phyloP scores from a whole-genome alignment of 169 alveolate genomes.

The Blepharisma undulans region DNA sequence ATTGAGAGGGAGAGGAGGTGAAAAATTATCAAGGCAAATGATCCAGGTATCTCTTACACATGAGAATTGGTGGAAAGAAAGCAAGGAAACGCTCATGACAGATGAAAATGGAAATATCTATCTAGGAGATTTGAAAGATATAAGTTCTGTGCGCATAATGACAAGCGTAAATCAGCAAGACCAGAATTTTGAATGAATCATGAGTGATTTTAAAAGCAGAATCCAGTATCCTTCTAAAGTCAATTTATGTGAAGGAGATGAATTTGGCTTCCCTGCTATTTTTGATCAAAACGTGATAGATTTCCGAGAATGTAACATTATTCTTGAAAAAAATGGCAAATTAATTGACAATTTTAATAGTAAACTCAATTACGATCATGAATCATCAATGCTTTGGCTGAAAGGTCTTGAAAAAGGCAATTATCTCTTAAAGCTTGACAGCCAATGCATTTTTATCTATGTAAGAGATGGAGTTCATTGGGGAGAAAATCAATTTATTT shows the following conservation, averaged over 20 bases:
- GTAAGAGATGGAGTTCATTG: neutral
- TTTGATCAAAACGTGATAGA: neutral
- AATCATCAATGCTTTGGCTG: neutral
- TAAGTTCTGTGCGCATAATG: neutral
- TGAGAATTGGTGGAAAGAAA: neutral
- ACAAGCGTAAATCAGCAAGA: neutral
- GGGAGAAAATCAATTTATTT: neutral
- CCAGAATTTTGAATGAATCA: neutral
- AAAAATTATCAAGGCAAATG: neutral
- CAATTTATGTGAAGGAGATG: conserved; percentile 48
- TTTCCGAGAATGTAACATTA: neutral
- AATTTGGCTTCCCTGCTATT: conserved; percentile 44
- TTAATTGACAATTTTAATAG: neutral
- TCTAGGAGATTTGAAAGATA: conserved; percentile 47
- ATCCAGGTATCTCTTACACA: neutral
- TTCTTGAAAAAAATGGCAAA: neutral
- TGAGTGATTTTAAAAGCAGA: conserved; percentile 25
- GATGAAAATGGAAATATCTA: conserved; percentile 54
- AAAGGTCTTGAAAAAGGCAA: neutral
- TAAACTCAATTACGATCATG: neutral
- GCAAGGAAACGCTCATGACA: conserved; percentile 22
- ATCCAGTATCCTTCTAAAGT: conserved; percentile 31
- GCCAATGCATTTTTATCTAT: neutral
- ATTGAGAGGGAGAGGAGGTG: conserved; percentile 21
- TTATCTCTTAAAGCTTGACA: neutral